These are phyloP conservation scores for Puccinellia tenuiflora DNA, from an alignment of 176 grass and related monocot species.

Conservation along the genomic window DNA sequence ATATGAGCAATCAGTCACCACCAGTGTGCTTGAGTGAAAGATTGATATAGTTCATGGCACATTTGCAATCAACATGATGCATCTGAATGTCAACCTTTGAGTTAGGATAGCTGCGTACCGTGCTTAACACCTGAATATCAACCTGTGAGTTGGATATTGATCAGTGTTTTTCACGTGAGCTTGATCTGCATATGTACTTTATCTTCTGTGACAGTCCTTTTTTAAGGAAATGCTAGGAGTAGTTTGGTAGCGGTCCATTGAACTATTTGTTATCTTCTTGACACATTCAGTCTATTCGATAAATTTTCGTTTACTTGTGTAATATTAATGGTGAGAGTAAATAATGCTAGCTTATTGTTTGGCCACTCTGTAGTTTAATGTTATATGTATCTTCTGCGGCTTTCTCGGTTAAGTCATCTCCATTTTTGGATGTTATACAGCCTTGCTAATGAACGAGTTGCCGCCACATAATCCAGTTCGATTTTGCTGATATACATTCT, in stretches of 20 bases:
- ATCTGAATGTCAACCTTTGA: neutral
- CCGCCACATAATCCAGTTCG: neutral
- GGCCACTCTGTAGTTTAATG: neutral
- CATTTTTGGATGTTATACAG: neutral
- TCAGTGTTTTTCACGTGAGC: neutral
- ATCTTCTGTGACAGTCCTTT: neutral
- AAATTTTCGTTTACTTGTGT: neutral
- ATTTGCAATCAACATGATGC: neutral
- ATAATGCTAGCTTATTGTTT: neutral
- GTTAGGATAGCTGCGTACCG: neutral
- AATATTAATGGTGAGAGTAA: neutral
- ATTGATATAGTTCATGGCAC: neutral
- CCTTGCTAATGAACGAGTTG: neutral
- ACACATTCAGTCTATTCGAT: neutral
- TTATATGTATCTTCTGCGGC: neutral
- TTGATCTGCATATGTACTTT: neutral
- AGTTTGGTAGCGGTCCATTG: neutral
- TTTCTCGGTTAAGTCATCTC: neutral
- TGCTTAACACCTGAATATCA: neutral
- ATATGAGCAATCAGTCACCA: neutral
- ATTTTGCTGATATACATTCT: neutral
- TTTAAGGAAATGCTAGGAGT: neutral
- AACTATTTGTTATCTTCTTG: neutral
- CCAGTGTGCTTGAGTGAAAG: neutral
- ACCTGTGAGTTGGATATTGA: neutral